A percentile compares a stretch with the other conserved stretches of the same genome.
phyloP scores from a whole-genome alignment of 2,329 filamentous ascomycete species.

The Ascosphaera pollenicola region DNA sequence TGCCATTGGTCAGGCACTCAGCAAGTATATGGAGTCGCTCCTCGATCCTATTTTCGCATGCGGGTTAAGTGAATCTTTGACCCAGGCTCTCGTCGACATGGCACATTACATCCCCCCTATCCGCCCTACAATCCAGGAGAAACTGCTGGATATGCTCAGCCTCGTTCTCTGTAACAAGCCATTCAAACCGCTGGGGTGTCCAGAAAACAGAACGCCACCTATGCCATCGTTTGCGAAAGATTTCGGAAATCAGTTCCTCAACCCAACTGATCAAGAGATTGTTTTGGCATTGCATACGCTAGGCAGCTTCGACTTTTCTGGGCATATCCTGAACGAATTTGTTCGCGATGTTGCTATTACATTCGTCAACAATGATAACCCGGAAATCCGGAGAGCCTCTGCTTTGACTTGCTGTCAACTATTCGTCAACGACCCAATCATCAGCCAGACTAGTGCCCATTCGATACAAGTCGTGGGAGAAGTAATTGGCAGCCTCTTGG shows the following conservation, averaged over 20 bases:
- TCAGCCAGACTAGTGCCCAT: conserved; percentile 93
- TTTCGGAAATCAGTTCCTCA: conserved; percentile 61
- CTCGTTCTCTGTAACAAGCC: conserved; percentile 79
- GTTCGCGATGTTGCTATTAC: conserved; percentile 95
- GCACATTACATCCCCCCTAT: conserved; percentile 96
- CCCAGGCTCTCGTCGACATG: conserved; percentile 93
- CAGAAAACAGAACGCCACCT: conserved; percentile 60
- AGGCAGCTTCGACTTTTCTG: conserved; percentile 89
- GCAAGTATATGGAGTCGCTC: conserved; percentile 93
- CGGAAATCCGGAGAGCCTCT: conserved; percentile 80
- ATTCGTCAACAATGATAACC: conserved; percentile 90
- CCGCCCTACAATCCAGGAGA: conserved; percentile 78
- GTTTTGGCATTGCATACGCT: conserved; percentile 84
- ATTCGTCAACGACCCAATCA: conserved; percentile 89
- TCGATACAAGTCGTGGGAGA: conserved; percentile 94
- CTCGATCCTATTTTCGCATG: conserved; percentile 94
- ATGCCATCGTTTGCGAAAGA: conserved; percentile 74
- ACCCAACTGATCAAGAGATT: conserved; percentile 63
- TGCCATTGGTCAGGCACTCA: conserved; percentile 85
- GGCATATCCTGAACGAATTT: conserved; percentile 92
- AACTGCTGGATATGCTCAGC: conserved; percentile 83
- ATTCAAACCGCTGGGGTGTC: conserved; percentile 80
- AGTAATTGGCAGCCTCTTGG: conserved; percentile 90
- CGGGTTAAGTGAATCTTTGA: conserved; percentile 78
- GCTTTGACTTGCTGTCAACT: conserved; percentile 95